Conservation (phyloP, 1,284 basidiomycete genomes). For the Schizophyllum amplum region DNA sequence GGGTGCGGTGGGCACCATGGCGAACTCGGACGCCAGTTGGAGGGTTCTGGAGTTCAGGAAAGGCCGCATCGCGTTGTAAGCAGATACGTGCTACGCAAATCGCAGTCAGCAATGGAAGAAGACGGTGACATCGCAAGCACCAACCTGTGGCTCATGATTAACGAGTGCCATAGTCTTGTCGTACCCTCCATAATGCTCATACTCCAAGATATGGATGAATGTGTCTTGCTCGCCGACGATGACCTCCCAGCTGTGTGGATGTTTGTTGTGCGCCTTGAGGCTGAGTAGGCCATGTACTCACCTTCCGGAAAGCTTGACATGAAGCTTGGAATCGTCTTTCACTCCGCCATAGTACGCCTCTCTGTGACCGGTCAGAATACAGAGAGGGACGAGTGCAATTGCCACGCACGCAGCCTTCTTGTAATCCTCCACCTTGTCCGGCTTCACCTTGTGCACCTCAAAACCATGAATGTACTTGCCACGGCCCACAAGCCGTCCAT, state of each 20-base stretch:
- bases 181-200: conserved; percentile 51
- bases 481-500: conserved; percentile 77
- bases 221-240: conserved; percentile 83
- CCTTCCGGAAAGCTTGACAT: conserved; percentile 82
- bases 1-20: conserved; percentile 85
- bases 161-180: background rate
- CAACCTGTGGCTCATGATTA: background rate
- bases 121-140: conserved; percentile 1
- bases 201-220: conserved; percentile 74
- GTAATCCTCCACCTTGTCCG: conserved; percentile 73
- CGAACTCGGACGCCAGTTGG: conserved; percentile 89
- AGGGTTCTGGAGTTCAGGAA: conserved; percentile 62
- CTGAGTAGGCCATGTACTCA: background rate
- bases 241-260: conserved; percentile 59
- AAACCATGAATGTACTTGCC: conserved; percentile 87
- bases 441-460: conserved; percentile 61
- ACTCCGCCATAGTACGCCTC: conserved; percentile 66
- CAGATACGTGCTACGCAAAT: conserved; percentile 44
- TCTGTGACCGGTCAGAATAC: conserved; percentile 45
- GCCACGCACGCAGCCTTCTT: conserved; percentile 74
- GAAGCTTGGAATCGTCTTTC: conserved; percentile 60
- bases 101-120: background rate
- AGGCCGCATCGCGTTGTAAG: conserved; percentile 65
- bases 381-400: background rate
- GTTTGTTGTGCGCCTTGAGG: background rate